Percentiles rank a stretch among this genome's conserved stretches.
These are phyloP conservation scores for Fomes fomentarius DNA, from an alignment of 1,284 basidiomycete genomes.

Conservation along the genomic window DNA sequence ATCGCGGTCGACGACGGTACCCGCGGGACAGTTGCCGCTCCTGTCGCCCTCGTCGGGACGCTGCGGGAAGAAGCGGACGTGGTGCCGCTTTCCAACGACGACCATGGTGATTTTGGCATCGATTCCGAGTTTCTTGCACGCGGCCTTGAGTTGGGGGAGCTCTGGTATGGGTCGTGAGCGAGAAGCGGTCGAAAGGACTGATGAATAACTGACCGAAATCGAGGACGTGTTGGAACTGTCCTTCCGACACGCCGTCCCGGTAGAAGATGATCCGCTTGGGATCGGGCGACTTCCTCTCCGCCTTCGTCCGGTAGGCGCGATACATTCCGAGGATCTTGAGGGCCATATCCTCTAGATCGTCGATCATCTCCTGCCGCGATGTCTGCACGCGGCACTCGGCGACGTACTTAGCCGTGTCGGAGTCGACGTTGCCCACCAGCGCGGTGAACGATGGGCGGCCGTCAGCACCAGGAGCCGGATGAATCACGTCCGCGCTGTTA, in stretches of 20 bases:
- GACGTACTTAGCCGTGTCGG: constrained; percentile 56
- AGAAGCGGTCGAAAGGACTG: background rate
- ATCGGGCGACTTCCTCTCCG: constrained; percentile 54
- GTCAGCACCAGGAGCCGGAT: constrained; percentile 74
- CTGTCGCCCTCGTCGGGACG: constrained; percentile 54
- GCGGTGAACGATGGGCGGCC: constrained; percentile 78
- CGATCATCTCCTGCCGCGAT: constrained; percentile 75
- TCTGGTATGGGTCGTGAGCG: constrained; percentile 40
- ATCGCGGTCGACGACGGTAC: constrained; percentile 74
- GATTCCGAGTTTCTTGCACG: constrained; percentile 57
- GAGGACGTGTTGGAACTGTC: constrained; percentile 73
- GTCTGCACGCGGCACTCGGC: constrained; percentile 66
- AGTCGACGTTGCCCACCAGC: constrained; percentile 75
- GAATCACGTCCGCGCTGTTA: constrained; percentile 76
- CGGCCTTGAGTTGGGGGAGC: constrained; percentile 58
- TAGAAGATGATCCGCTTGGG: constrained; percentile 78
- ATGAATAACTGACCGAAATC: constrained; percentile 48
- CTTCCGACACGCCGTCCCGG: constrained; percentile 81
- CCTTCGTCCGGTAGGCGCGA: constrained; percentile 50
- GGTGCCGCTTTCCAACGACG: constrained; percentile 78
- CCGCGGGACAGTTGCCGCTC: constrained; percentile 75
- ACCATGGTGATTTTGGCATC: constrained; percentile 72
- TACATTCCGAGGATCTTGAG: constrained; percentile 59
- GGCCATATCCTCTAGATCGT: constrained; percentile 62
- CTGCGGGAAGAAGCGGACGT: constrained; percentile 76